Evolutionary conservation across 306 rosid species (phyloP).

Genomic region (Corylus heterophylla): DNA sequence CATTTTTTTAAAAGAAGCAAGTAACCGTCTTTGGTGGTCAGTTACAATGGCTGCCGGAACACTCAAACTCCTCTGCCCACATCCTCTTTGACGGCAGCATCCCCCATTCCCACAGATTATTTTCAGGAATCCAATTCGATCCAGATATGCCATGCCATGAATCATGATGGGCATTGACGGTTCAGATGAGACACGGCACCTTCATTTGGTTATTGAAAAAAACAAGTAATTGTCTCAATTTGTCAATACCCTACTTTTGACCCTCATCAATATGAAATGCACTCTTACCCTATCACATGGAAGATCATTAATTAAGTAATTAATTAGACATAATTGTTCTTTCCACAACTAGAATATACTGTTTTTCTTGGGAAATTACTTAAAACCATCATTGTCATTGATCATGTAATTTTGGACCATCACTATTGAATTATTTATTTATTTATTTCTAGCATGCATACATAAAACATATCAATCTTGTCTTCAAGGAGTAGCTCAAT

Average conservation of each 20-base stretch:
- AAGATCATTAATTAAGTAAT: neutral
- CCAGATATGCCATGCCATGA: neutral
- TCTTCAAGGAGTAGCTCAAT: too few relatives aligned
- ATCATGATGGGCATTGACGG: neutral
- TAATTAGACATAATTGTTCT: neutral
- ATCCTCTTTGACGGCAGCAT: too few relatives aligned
- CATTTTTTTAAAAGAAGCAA: neutral
- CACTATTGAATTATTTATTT: too few relatives aligned
- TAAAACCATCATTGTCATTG: slow-evolving; percentile 19
- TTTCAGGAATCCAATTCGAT: slow-evolving; percentile 5
- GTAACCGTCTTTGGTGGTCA: too few relatives aligned
- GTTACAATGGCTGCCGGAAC: too few relatives aligned
- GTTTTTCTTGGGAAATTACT: neutral
- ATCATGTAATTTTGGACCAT: neutral
- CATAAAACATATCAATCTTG: neutral
- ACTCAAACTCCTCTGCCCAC: too few relatives aligned
- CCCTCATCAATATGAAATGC: neutral
- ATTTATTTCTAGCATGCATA: neutral
- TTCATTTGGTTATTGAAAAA: slow-evolving; percentile 5
- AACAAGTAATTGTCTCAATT: neutral
- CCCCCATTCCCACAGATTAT: too few relatives aligned
- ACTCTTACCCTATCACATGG: slow-evolving; percentile 4
- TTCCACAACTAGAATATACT: slow-evolving; percentile 2
- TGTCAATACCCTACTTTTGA: neutral
- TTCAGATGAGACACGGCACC: slow-evolving; percentile 12